Base-by-base conservation (phyloP, 305 asterid genomes). In the Andrographis paniculata region DNA sequence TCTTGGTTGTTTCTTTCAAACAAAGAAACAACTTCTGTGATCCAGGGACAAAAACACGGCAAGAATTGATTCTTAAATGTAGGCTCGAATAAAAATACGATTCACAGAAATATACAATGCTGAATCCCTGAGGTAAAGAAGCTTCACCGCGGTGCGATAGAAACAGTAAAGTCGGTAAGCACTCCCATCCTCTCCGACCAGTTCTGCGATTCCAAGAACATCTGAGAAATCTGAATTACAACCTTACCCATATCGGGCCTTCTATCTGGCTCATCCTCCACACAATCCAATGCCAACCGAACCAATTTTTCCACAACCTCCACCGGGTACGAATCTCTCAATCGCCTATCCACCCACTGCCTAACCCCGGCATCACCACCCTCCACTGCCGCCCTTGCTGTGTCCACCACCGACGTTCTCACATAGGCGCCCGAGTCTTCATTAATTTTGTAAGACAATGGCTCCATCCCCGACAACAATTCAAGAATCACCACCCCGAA, bases 401-500 rank as follows among this genome's bases (percentile, higher is more conserved):
- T 50, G 23, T 86, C 96, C 56, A 89, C 79, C 66, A 82, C 87
- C 21, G 94, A 85, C 38, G 48, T 62, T 79, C 88, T 78, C 63
- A 39, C 59, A 39, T 72, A 89, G 19, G 79, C 77, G 16, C 94
- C 82, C 3, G 55, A 68, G 42, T 64, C 79, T 64, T 76, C 96
- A 23, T 89, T 82, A 19, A 80, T 59, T 35, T 17, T 63, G 55
- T 85, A 76, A 19, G 53, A 66, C 71, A 89, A 50, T 0, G 96
- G 75, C 72, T 82, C 94, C 75, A 71, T 62, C 14, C 98, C 96
- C 0, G 96, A 80, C 22, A 80, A 46, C 27, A 89, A 37, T 60
- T 89, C 98, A 56, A 89, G 72, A 48, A 89, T 38, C 68, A 89
- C 94, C 19, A 89, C 95, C 52, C 98, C 98, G 37, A 86, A 89